These are phyloP conservation scores for Xerocomus brunneocitrinus DNA, from an alignment of 768 basidiomycete species.

Conservation along the genomic window DNA sequence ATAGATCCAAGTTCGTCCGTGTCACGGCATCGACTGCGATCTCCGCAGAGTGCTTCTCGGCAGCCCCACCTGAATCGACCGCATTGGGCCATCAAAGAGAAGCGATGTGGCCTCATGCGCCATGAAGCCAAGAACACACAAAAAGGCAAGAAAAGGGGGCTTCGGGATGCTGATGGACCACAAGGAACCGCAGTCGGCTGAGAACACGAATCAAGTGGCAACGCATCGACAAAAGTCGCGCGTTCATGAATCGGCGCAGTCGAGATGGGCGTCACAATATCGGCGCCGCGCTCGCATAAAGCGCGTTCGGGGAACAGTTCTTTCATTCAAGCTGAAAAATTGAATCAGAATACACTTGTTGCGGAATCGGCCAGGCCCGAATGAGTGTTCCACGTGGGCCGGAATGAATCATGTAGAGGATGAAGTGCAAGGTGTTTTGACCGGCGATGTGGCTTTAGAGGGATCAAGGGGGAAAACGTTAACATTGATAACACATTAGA, in stretches of 20 bases:
- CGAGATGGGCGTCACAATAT: slow-evolving; percentile 19
- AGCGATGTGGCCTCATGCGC: background rate
- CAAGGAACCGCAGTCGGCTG: background rate
- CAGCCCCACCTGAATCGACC: slow-evolving; percentile 5
- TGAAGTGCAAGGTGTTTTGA: background rate
- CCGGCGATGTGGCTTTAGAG: slow-evolving; percentile 15
- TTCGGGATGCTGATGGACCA: background rate
- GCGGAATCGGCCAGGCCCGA: background rate
- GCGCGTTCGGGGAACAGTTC: background rate
- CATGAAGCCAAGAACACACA: background rate
- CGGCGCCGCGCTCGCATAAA: slow-evolving; percentile 6
- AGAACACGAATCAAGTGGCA: background rate
- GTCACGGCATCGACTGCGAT: slow-evolving; percentile 18
- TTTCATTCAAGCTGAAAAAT: background rate
- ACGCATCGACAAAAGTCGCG: slow-evolving; percentile 1
- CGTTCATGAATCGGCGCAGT: slow-evolving; percentile 10
- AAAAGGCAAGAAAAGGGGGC: background rate
- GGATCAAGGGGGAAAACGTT: background rate
- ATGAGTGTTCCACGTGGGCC: slow-evolving; percentile 7
- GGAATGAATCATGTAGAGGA: background rate
- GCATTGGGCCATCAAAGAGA: slow-evolving; percentile 4
- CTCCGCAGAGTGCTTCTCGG: slow-evolving; percentile 6
- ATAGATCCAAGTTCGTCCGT: background rate
- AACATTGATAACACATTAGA: background rate
- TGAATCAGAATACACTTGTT: background rate